phyloP scores from a whole-genome alignment of 1,284 basidiomycete genomes.

The Neolentinus lepideus region DNA sequence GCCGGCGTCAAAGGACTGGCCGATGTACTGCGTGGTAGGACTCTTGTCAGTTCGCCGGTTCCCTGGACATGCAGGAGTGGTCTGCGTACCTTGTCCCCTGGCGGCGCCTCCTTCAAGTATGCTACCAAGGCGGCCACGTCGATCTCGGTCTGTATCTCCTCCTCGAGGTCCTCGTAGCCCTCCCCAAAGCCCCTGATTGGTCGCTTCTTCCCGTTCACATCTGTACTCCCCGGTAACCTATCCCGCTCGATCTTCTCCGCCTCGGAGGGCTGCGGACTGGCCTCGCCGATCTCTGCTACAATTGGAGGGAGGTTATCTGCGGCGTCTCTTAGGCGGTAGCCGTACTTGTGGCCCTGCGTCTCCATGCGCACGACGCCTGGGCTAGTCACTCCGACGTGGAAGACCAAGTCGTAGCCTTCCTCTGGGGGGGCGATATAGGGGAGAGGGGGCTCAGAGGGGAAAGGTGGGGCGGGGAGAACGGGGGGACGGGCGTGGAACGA shows the following conservation, averaged over 20 bases:
- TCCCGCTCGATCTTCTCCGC: constrained; percentile 26
- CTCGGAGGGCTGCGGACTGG: constrained; percentile 20
- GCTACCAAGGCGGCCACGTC: constrained; percentile 44
- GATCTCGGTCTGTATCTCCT: constrained; percentile 39
- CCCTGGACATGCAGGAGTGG: background rate
- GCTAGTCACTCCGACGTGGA: constrained; percentile 66
- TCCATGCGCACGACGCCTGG: constrained; percentile 62
- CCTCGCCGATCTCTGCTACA: constrained; percentile 27
- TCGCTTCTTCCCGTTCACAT: constrained; percentile 17
- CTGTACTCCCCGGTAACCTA: background rate
- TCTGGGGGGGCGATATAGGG: constrained; percentile 35
- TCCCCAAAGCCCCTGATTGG: constrained; percentile 44
- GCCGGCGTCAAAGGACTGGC: constrained; percentile 68
- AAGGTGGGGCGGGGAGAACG: constrained; percentile 31
- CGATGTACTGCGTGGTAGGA: constrained; percentile 45
- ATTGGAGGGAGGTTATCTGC: constrained; percentile 49
- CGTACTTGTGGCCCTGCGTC: constrained; percentile 58
- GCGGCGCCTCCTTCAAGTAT: constrained; percentile 40
- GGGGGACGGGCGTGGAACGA: constrained; percentile 59
- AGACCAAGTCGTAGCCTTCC: constrained; percentile 65
- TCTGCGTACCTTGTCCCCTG: constrained; percentile 47
- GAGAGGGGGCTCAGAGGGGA: constrained; percentile 20
- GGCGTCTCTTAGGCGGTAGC: constrained; percentile 66
- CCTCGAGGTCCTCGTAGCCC: constrained; percentile 37
- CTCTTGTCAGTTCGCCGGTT: background rate